Base-by-base conservation (phyloP, 805 yeast genomes). In the Lachancea quebecensis region DNA sequence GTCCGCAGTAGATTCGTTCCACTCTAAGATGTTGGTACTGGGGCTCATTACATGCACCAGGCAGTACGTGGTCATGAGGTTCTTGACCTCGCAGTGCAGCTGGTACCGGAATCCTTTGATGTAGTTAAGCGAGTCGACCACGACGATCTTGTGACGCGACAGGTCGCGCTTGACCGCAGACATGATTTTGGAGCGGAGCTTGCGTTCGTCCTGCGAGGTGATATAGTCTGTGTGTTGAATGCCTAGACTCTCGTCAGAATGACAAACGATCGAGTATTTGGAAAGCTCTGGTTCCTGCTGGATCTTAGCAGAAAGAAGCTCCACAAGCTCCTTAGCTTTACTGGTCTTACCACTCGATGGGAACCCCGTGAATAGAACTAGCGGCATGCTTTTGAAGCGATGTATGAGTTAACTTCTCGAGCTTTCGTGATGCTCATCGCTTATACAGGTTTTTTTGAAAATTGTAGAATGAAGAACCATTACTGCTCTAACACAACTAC, bases 21-120 rank as follows among this genome's bases (percentile, higher is more conserved):
- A 82, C 46, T 78, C 73, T 9, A 71, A 54, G 54, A 93, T 81
- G 12, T 68, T 68, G 0, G 77, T 82, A 4, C 74, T 53, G 0
- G 96, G 82, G 14, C 85, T 78, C 55, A 89, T 75, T 1, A 85
- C 82, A 50, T 91, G 90, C 1, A 91, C 70, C 33, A 90, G 85
- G 58, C 95, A 84, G 51, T 86, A 83, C 2, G 93, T 81, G 1
- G 97, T 89, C 14, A 80, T 73, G 25, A 81, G 70, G 1, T 88
- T 83, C 61, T 90, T 91, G 33, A 96, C 90, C 63, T 93, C 99
- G 64, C 97, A 90, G 62, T 79, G 89, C 43, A 93, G 70, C 65
- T 93, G 99, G 65, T 93, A 93, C 49, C 99, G 71, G 62, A 90
- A 89, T 0, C 99, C 99, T 60, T 93, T 93, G 56, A 93, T 93